Percentiles rank a stretch among this genome's conserved stretches.
Evolutionary conservation across 306 rosid species (phyloP).

Genomic region (Argentina anserina): DNA sequence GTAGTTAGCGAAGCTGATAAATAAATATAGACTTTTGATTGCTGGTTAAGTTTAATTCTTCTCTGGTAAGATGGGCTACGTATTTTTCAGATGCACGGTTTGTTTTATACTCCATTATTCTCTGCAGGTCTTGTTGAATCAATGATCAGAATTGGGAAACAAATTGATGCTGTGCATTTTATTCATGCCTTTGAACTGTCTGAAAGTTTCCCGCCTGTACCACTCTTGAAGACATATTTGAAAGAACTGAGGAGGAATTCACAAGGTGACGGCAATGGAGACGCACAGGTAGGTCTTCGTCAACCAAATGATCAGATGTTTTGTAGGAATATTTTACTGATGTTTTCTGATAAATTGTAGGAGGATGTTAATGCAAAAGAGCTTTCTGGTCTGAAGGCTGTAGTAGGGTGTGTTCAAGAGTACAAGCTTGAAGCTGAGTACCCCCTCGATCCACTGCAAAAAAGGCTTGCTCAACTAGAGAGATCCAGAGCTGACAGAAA

Average conservation of each 20-base stretch:
- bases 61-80: conserved; percentile 10
- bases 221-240: conserved; percentile 66
- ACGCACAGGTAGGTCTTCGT: conserved; percentile 43
- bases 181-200: conserved; percentile 62
- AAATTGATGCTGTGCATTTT: conserved; percentile 60
- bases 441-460: conserved; percentile 73
- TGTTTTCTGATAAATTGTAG: conserved; percentile 25
- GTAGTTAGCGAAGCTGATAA: conserved; percentile 16
- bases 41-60: conserved; percentile 21
- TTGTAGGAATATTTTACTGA: conserved; percentile 9
- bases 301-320: conserved; percentile 5
- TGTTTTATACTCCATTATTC: conserved; percentile 17
- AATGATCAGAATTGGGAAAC: conserved; percentile 50
- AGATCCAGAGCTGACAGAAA: conserved; percentile 54
- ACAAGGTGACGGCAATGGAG: conserved; percentile 53
- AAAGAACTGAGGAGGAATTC: conserved; percentile 68
- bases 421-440: conserved; percentile 66
- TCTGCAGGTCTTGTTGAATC: conserved; percentile 55
- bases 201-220: conserved; percentile 60
- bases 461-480: conserved; percentile 68
- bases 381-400: conserved; percentile 58
- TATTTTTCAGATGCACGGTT: conserved; percentile 22
- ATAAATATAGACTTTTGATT: conserved; percentile 19
- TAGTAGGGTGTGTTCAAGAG: conserved; percentile 54
- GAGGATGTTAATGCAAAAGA: conserved; percentile 50